Base-by-base conservation (phyloP, 2,329 filamentous ascomycete species). In the Colletotrichum eleusines region DNA sequence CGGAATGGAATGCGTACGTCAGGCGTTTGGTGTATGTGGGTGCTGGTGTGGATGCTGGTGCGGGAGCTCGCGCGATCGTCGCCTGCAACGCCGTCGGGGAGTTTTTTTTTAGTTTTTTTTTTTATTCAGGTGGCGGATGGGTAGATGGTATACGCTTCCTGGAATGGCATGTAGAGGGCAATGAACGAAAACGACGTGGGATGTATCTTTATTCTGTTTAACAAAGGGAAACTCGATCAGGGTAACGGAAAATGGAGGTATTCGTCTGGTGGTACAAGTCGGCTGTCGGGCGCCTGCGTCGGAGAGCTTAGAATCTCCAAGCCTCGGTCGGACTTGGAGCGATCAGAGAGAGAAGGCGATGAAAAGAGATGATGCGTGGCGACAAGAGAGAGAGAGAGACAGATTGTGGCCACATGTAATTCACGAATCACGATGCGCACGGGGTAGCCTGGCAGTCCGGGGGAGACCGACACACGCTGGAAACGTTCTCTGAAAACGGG, bases 301-400 rank as follows among this genome's bases (percentile, higher is more conserved):
- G 53, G 53, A 71, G 42, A 62, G 50, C 63, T 35, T 26, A 33
- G 33, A 14, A 28, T 14, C n/a, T 9, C 33, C 31, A 62, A 38
- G 16, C 35, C 33, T 40, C n/a, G 54, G 59, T 62, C 23, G 46
- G 33, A 20, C n/a, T 35, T 26, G 54, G 5, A 57, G 38, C 28
- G 31, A 38, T 38, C 11, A 18, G 23, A 40, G 44, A 40, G 44
- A 40, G 33, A 26, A 40, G 3, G 18, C 23, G 44, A 26, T 8
- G 55, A 46, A 57, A 70, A 50, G 66, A 72, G 55, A 70, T 62
- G 66, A 72, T 66, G 69, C 66, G 66, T 72, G 69, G 66, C 66
- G 60, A 70, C 28, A 61, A 42, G 42, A 33, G 38, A 40, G 5
- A 40, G 38, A 55, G 48, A 42, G 16, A 53, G 42, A 44, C 28